Evolutionary conservation across 306 rosid genomes (phyloP).

Genomic region (Abrus precatorius): DNA sequence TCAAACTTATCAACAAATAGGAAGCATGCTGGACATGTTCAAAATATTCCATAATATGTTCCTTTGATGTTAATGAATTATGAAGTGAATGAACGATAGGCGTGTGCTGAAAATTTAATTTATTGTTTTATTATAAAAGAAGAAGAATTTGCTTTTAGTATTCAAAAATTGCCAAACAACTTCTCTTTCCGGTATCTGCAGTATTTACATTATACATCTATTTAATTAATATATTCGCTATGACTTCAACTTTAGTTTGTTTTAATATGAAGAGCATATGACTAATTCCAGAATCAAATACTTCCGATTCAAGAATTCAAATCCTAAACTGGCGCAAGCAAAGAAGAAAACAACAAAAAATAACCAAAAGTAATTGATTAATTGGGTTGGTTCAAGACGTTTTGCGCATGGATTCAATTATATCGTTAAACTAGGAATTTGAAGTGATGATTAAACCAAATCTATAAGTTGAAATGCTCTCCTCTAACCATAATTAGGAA

Average conservation of each 20-base stretch:
- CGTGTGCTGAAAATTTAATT: not conserved
- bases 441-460: not conserved
- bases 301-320: not conserved
- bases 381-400: not conserved
- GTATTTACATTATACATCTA: not conserved
- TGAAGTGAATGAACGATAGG: not conserved
- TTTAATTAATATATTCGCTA: not conserved
- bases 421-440: not conserved
- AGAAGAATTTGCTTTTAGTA: not conserved
- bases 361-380: not conserved
- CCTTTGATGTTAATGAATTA: conserved; percentile 1
- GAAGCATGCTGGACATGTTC: not conserved
- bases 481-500: not conserved
- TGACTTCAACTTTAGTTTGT: not conserved
- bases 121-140: not conserved
- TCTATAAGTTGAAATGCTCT: conserved; percentile 10
- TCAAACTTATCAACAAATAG: conserved; percentile 14
- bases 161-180: conserved; percentile 1
- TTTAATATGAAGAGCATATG: not conserved
- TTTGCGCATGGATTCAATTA: not conserved
- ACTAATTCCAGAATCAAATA: conserved; percentile 2
- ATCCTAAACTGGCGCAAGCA: not conserved
- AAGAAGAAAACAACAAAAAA: conserved; percentile 29
- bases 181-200: not conserved
- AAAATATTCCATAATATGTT: not conserved